Percentiles rank a stretch among this genome's conserved stretches.
Evolutionary conservation across 2,329 filamentous ascomycete genomes (phyloP).

Genomic region (Aureobasidium pullulans): DNA sequence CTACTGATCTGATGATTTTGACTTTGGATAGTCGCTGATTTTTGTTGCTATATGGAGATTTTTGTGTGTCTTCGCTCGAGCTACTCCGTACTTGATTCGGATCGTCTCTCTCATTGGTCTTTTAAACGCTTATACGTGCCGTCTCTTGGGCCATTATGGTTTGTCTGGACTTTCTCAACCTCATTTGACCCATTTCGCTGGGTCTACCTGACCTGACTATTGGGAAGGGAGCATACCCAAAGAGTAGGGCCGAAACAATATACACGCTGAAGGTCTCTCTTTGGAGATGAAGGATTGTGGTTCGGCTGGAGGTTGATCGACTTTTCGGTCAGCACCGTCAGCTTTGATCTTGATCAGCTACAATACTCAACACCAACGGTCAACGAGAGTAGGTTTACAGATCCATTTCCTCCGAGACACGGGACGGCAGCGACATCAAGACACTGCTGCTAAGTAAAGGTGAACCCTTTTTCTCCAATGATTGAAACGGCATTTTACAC

Average conservation of each 20-base stretch:
- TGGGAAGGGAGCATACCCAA: not conserved
- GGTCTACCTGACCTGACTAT: too few relatives aligned
- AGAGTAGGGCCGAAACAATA: conserved; percentile 5
- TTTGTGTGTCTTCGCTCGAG: too few relatives aligned
- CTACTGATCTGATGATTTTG: too few relatives aligned
- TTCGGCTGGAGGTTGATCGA: too few relatives aligned
- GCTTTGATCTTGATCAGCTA: too few relatives aligned
- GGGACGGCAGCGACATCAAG: not conserved
- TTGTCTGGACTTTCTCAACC: not conserved
- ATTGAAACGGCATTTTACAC: not conserved
- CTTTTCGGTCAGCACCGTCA: too few relatives aligned
- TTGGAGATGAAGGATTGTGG: not conserved
- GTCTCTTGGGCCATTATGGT: not conserved
- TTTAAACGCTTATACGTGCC: not conserved
- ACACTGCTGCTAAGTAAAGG: not conserved
- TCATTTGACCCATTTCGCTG: too few relatives aligned
- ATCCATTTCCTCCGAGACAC: not conserved
- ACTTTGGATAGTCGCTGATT: too few relatives aligned
- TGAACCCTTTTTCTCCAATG: not conserved
- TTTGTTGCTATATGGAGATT: too few relatives aligned
- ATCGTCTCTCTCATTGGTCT: not conserved
- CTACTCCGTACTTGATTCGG: too few relatives aligned
- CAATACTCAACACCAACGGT: too few relatives aligned
- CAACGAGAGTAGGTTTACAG: not conserved
- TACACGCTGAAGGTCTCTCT: not conserved